These are phyloP conservation scores for Mycena galericulata DNA, from an alignment of 768 basidiomycete species.

Conservation along the genomic window DNA sequence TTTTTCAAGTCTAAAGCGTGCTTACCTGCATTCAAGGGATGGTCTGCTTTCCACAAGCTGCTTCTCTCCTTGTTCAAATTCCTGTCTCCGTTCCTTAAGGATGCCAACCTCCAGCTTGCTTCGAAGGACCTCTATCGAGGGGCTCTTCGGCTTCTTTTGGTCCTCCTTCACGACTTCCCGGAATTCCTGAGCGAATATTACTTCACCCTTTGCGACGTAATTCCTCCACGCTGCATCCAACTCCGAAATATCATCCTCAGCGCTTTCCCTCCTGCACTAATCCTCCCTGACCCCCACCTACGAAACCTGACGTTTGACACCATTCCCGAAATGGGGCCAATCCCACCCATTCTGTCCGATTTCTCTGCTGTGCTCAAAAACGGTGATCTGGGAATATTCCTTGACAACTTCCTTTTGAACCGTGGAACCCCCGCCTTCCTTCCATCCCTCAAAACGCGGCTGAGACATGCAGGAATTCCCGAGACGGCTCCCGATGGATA, in stretches of 20 bases:
- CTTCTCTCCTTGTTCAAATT: conserved; percentile 96
- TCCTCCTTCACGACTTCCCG: conserved; percentile 98
- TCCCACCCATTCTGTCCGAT: conserved; percentile 92
- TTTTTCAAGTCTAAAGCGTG: conserved; percentile 16
- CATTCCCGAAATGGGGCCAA: conserved; percentile 90
- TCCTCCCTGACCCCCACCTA: conserved; percentile 89
- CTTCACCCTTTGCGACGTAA: conserved; percentile 93
- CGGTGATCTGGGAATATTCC: conserved; percentile 79
- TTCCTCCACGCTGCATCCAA: conserved; percentile 94
- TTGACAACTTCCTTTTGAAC: conserved; percentile 89
- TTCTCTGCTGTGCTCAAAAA: conserved; percentile 86
- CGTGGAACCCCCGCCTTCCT: conserved; percentile 80
- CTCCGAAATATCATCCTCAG: conserved; percentile 96
- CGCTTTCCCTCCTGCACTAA: conserved; percentile 87
- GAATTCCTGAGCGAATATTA: conserved; percentile 98
- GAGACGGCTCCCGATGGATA: conserved; percentile 71
- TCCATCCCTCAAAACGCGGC: conserved; percentile 81
- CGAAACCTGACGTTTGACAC: conserved; percentile 79
- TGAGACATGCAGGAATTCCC: conserved; percentile 63
- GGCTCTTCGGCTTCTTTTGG: conserved; percentile 88
- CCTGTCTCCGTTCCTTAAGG: conserved; percentile 89
- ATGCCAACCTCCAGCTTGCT: conserved; percentile 82
- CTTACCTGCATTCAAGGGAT: conserved; percentile 65
- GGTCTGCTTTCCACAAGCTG: conserved; percentile 96
- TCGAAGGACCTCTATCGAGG: conserved; percentile 92